Conservation (phyloP, 495 filamentous ascomycete genomes). For the Hypoxylon trugodes region DNA sequence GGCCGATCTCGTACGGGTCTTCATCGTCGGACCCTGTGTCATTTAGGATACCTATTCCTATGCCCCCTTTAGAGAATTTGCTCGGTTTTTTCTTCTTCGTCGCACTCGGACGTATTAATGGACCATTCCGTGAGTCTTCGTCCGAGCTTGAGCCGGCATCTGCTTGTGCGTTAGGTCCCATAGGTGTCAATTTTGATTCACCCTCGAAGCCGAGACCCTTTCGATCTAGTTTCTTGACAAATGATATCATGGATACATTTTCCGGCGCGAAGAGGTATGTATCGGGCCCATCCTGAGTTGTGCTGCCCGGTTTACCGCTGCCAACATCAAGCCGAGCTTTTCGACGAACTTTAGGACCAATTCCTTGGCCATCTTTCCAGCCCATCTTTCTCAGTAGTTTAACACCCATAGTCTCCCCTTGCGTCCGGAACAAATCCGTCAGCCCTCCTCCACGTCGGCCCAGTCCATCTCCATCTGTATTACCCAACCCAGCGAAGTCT, state of each 20-base stretch:
- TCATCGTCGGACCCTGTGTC: conserved; percentile 98
- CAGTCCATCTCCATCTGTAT: conserved; percentile 62
- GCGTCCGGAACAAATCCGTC: conserved; percentile 76
- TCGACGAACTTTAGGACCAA: conserved; percentile 87
- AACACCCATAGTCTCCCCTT: conserved; percentile 88
- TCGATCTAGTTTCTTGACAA: conserved; percentile 77
- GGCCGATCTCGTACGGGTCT: conserved; percentile 91
- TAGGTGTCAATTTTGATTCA: conserved; percentile 63
- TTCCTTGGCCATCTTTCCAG: conserved; percentile 92
- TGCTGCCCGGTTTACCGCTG: conserved; percentile 39
- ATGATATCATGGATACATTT: conserved; percentile 78
- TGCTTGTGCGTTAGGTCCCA: conserved; percentile 15
- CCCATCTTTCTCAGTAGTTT: conserved; percentile 93
- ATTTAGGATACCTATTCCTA: conserved; percentile 91
- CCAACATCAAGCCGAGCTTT: conserved; percentile 72
- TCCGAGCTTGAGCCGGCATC: conserved; percentile 58
- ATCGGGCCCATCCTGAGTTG: conserved; percentile 51
- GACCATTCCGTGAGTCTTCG: conserved; percentile 55
- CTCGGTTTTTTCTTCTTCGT: conserved; percentile 59
- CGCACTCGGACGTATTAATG: conserved; percentile 34
- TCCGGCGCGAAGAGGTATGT: conserved; percentile 89
- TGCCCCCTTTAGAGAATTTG: conserved; percentile 65
- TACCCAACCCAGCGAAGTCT: conserved; percentile 80
- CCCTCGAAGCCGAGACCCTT: conserved; percentile 85
- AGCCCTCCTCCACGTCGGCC: conserved; percentile 62